phyloP scores from a whole-genome alignment of 768 basidiomycete species.

The Harrya chromipes region DNA sequence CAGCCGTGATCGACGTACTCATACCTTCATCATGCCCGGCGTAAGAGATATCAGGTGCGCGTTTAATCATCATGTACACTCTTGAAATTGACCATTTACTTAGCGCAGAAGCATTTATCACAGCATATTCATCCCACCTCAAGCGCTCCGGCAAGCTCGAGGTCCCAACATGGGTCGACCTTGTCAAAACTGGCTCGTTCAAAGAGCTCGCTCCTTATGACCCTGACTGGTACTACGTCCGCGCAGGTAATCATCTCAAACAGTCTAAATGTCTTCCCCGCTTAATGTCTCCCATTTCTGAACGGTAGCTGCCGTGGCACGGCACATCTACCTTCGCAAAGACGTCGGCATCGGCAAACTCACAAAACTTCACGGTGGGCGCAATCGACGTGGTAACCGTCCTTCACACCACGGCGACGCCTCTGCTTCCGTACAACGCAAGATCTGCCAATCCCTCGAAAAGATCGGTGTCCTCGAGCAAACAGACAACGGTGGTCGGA shows the following conservation, averaged over 20 bases:
- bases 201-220: conserved; percentile 99
- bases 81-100: conserved; percentile 11
- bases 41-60: conserved; percentile 75
- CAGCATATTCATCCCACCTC: conserved; percentile 92
- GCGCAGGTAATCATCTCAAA: conserved; percentile 70
- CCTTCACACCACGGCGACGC: conserved; percentile 91
- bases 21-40: conserved; percentile 64
- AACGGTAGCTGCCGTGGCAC: conserved; percentile 82
- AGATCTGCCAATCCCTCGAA: conserved; percentile 94
- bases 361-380: conserved; percentile 94
- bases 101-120: conserved; percentile 92
- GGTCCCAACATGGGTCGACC: conserved; percentile 96
- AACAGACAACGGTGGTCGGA: conserved; percentile 89
- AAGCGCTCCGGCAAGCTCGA: conserved; percentile 99
- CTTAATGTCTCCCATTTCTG: neutral
- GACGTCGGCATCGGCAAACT: conserved; percentile 92
- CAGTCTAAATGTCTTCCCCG: neutral
- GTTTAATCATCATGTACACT: conserved; percentile 1
- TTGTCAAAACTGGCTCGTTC: conserved; percentile 96
- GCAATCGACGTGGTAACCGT: conserved; percentile 94
- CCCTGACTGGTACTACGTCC: conserved; percentile 99
- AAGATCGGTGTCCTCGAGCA: conserved; percentile 98
- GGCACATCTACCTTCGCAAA: conserved; percentile 99
- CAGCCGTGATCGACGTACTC: conserved; percentile 46
- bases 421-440: conserved; percentile 88